Conservation (phyloP, 1,284 basidiomycete species). For the Heimioporus punctisporus region DNA sequence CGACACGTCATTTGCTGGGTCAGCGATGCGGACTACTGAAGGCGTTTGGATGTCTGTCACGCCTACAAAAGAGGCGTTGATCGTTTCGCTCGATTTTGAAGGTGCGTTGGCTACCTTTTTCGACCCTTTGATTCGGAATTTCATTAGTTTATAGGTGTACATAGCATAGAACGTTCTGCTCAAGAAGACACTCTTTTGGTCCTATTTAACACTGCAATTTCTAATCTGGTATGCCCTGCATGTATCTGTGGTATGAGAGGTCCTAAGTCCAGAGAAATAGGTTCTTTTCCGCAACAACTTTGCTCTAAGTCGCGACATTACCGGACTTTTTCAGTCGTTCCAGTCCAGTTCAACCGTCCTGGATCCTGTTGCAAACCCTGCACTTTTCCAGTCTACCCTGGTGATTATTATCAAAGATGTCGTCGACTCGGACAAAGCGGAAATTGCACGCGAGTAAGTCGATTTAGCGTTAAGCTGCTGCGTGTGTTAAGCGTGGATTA, state of each 20-base stretch:
- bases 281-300: conserved; percentile 69
- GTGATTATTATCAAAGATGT: conserved; percentile 71
- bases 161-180: conserved; percentile 61
- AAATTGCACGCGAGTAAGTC: conserved; percentile 56
- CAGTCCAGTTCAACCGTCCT: conserved; percentile 61
- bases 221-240: conserved; percentile 48
- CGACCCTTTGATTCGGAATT: neutral
- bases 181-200: conserved; percentile 66
- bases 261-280: conserved; percentile 30
- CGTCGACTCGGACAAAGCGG: conserved; percentile 53
- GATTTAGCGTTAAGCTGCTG: neutral
- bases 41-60: conserved; percentile 73
- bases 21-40: conserved; percentile 65
- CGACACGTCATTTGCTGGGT: conserved; percentile 66
- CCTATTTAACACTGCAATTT: conserved; percentile 64
- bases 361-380: conserved; percentile 57
- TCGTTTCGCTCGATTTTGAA: conserved; percentile 68
- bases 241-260: neutral
- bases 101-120: conserved; percentile 31
- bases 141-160: conserved; percentile 52
- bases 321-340: conserved; percentile 63
- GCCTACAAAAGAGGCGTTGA: conserved; percentile 52
- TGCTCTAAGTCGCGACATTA: conserved; percentile 57
- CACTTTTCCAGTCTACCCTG: conserved; percentile 58
- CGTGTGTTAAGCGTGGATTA: neutral